phyloP scores from a whole-genome alignment of 106 monocot species.

The Dioscorea zingiberensis region DNA sequence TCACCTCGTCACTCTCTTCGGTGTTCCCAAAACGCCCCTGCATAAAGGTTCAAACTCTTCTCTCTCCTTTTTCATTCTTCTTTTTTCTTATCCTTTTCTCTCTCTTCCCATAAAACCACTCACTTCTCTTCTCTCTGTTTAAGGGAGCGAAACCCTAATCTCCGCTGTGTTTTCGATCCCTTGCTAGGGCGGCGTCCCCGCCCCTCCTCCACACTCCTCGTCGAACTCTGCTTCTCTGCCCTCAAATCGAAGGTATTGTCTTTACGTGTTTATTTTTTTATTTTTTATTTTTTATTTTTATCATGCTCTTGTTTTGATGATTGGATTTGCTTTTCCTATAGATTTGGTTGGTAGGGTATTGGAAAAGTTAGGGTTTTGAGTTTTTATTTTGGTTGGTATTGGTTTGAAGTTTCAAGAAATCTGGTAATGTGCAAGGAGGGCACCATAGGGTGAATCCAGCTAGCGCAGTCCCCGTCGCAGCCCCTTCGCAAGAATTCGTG shows the following conservation, averaged over 20 bases:
- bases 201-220: constrained; percentile 16
- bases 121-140: not conserved
- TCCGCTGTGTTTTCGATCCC: not conserved
- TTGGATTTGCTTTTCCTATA: too few species aligned
- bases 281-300: too few species aligned
- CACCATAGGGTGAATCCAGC: constrained; percentile 34
- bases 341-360: too few species aligned
- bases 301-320: too few species aligned
- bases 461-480: constrained; percentile 10
- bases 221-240: constrained; percentile 10
- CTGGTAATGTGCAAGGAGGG: constrained; percentile 57
- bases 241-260: constrained; percentile 9
- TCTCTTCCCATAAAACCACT: not conserved
- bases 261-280: not conserved
- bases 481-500: constrained; percentile 4
- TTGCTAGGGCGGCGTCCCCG: constrained; percentile 3
- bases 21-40: not conserved
- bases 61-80: not conserved
- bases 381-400: too few species aligned
- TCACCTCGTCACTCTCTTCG: not conserved
- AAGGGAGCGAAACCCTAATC: not conserved
- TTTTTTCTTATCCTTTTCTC: not conserved
- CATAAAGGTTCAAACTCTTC: not conserved
- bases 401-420: not conserved
- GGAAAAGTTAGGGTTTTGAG: too few species aligned